Conservation (phyloP, 495 filamentous ascomycete genomes). For the Lentithecium fluviatile region DNA sequence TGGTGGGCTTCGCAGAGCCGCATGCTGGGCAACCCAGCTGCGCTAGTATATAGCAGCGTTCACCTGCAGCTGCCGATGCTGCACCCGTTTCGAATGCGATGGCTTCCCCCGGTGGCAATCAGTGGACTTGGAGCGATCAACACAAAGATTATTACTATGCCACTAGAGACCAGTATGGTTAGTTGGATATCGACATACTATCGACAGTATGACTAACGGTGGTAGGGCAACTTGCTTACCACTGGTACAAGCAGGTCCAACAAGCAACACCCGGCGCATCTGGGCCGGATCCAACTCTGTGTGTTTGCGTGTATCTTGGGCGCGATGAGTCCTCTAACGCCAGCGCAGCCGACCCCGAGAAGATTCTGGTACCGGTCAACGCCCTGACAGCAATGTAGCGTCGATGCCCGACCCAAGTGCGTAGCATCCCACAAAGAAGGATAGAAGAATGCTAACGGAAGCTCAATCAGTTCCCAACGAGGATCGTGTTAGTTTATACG, state of each 20-base stretch:
- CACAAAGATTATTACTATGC: constrained; percentile 2
- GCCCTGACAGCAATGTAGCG: too few relatives aligned
- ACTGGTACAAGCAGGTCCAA: not conserved
- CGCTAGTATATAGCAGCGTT: not conserved
- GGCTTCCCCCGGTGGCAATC: not conserved
- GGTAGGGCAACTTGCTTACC: not conserved
- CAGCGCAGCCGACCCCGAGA: too few relatives aligned
- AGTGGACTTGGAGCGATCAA: constrained; percentile 4
- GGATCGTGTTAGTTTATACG: not conserved
- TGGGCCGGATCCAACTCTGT: too few relatives aligned
- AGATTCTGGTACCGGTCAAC: too few relatives aligned
- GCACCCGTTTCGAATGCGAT: not conserved
- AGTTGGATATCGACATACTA: not conserved
- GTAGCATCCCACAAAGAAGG: too few relatives aligned
- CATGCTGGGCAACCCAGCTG: not conserved
- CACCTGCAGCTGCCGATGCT: not conserved
- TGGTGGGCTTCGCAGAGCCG: not conserved
- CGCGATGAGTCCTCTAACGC: too few relatives aligned
- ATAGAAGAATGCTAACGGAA: too few relatives aligned
- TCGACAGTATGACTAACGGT: not conserved
- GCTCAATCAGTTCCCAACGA: too few relatives aligned
- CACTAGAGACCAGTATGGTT: not conserved
- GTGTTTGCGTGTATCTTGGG: too few relatives aligned
- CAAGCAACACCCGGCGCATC: too few relatives aligned
- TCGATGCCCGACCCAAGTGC: too few relatives aligned